These are phyloP conservation scores for Mycosphaerella arachidis DNA, from an alignment of 2,329 filamentous ascomycete genomes.

Conservation along the genomic window DNA sequence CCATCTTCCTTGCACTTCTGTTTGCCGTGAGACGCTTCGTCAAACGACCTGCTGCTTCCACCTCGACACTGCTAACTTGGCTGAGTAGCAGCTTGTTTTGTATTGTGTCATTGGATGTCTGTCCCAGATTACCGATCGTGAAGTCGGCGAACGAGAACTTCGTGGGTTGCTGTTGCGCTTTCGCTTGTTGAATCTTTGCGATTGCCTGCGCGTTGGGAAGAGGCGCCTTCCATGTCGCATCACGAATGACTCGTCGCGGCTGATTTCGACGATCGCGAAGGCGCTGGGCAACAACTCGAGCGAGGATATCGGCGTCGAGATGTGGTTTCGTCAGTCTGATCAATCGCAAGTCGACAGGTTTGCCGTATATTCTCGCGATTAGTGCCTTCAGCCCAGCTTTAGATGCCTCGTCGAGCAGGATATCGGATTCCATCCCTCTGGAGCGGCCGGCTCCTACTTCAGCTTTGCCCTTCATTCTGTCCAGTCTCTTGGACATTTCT, in stretches of 20 bases:
- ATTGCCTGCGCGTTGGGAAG: slow-evolving; percentile 26
- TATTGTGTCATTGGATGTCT: slow-evolving; percentile 22
- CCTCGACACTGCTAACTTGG: slow-evolving; percentile 28
- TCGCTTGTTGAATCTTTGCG: slow-evolving; percentile 24
- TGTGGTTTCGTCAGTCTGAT: slow-evolving; percentile 27
- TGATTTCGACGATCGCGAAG: slow-evolving; percentile 27
- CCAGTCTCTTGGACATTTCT: neutral
- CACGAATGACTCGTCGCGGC: slow-evolving; percentile 29
- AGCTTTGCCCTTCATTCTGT: neutral
- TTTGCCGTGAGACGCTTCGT: slow-evolving; percentile 34
- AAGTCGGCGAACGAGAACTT: slow-evolving; percentile 21
- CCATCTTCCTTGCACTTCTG: slow-evolving; percentile 27
- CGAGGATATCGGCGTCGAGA: slow-evolving; percentile 30
- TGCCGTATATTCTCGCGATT: slow-evolving; percentile 26
- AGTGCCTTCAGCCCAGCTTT: slow-evolving; percentile 13
- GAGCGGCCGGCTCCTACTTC: neutral
- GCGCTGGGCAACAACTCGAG: slow-evolving; percentile 27
- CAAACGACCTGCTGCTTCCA: slow-evolving; percentile 32
- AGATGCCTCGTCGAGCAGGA: slow-evolving; percentile 14
- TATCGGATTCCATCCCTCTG: slow-evolving; percentile 2
- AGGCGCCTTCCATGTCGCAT: slow-evolving; percentile 31
- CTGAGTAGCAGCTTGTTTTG: slow-evolving; percentile 24
- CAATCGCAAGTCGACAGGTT: slow-evolving; percentile 30
- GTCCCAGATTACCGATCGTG: slow-evolving; percentile 16
- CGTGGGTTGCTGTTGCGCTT: slow-evolving; percentile 15